These are phyloP conservation scores for Theileria luwenshuni DNA, from an alignment of 169 alveolate genomes.

Conservation along the genomic window DNA sequence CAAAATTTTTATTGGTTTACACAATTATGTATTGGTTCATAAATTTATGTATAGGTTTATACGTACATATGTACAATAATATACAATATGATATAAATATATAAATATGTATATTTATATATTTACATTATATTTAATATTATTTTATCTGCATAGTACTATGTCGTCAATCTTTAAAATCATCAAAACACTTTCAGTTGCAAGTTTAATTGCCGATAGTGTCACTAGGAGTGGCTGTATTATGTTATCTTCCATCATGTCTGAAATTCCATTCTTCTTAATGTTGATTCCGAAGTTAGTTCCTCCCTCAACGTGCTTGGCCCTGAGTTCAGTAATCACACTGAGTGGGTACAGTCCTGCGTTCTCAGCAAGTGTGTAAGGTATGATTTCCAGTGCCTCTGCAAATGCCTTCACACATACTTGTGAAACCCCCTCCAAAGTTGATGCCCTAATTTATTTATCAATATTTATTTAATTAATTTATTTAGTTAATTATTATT, in stretches of 20 bases:
- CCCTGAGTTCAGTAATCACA: constrained; percentile 94
- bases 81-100: no score
- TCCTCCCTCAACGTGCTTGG: constrained; percentile 90
- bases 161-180: constrained; percentile 98
- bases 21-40: no score
- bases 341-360: constrained; percentile 98
- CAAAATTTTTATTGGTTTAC: no score
- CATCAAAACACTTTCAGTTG: constrained; percentile 99
- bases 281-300: constrained; percentile 92
- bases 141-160: constrained; percentile 76
- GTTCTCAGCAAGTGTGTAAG: constrained; percentile 99
- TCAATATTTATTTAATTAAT: constrained; percentile 18
- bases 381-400: constrained; percentile 98
- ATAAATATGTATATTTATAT: no score
- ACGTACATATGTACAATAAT: no score
- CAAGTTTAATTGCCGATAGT: constrained; percentile 93
- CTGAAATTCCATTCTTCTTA: constrained; percentile 84
- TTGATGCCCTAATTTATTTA: constrained; percentile 74
- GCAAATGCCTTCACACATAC: constrained; percentile 95
- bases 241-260: constrained; percentile 92
- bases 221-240: constrained; percentile 97
- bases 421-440: constrained; percentile 93
- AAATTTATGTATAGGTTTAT: no score
- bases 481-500: constrained; percentile 5
- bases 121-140: no score